These are phyloP conservation scores for Isabelozyma heimii DNA, from an alignment of 805 yeast genomes.

Conservation along the genomic window DNA sequence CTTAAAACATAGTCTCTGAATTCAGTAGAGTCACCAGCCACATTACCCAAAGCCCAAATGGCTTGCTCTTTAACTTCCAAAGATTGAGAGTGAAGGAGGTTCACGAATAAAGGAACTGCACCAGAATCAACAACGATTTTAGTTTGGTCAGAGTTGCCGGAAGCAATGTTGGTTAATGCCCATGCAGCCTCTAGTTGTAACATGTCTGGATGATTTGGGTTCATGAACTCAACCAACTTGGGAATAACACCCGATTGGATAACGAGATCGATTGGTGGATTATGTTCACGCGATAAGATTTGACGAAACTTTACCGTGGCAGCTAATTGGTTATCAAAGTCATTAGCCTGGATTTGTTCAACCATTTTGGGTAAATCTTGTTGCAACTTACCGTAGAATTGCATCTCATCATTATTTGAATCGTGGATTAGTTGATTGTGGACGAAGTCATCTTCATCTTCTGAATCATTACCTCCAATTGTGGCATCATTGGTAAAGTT, in stretches of 20 bases:
- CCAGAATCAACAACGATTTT: constrained; percentile 86
- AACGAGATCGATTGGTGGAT: constrained; percentile 94
- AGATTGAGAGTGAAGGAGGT: constrained; percentile 74
- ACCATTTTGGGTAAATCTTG: constrained; percentile 83
- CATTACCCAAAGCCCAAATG: constrained; percentile 98
- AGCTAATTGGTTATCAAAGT: constrained; percentile 74
- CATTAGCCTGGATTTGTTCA: constrained; percentile 70
- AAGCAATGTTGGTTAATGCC: constrained; percentile 98
- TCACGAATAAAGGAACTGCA: constrained; percentile 90
- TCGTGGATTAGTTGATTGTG: constrained; percentile 22
- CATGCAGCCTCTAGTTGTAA: constrained; percentile 97
- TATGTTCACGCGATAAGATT: constrained; percentile 86
- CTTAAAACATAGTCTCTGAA: constrained; percentile 87
- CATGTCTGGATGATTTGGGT: constrained; percentile 68
- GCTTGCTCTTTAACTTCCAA: constrained; percentile 97
- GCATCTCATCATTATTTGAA: constrained; percentile 48
- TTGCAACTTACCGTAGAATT: constrained; percentile 38
- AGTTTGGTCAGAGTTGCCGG: constrained; percentile 89
- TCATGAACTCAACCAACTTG: constrained; percentile 82
- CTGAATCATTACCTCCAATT: constrained; percentile 38
- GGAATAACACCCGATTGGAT: constrained; percentile 94
- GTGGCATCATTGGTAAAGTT: constrained; percentile 49
- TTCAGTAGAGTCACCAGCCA: constrained; percentile 93
- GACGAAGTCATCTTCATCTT: constrained; percentile 38
- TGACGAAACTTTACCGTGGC: constrained; percentile 95